Base-by-base conservation (phyloP, 306 rosid genomes). In the Delonix regia region DNA sequence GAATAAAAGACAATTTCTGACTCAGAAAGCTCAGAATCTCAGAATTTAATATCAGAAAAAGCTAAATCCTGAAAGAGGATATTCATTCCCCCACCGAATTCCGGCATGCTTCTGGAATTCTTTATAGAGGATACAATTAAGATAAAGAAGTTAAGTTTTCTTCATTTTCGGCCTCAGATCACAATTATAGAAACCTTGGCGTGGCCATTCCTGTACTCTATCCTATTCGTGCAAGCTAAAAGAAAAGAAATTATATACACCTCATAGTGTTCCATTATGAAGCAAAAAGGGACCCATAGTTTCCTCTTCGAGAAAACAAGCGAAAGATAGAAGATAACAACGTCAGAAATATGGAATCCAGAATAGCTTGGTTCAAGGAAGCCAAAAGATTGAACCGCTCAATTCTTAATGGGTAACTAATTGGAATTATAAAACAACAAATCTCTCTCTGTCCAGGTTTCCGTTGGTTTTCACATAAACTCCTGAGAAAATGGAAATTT, bases 11-110 rank as follows among this genome's bases (percentile, higher is more conserved):
- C 92, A 89, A 68, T 49, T 72, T 85, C 94, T 87, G 95, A 90
- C 88, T 88, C 89, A 78, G 85, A 88, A 92, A 78, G 89, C 75
- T 85, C 80, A 79, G 96, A 92, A 92, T 88, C 85, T 79, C 36
- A 44, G 73, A 66, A 81, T 85, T 87, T 79, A 49, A 59, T 60
- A 79, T 51, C 51, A 74, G 78, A 51, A 76, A 83, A 80, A 62
- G 71, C 77, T 77, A 76, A 80, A 76, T 22, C 69, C 62, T 52
- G 82, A 71, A 83, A 76, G 69, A 69, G 82, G 87, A 84, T 83
- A 85, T 85, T 79, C 83, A 67, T 52, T 77, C 89, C 52, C 76
- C 65, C 22, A 41, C 79, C 59, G 79, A 81, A 78, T 81, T 81
- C 75, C 75, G 73, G 69, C 21, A 33, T 83, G 81, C 69, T 36